A percentile compares a stretch with the other conserved stretches of the same genome.
Evolutionary conservation across 2,329 filamentous ascomycete genomes (phyloP).

Genomic region (Aspergillus oerlinghausenensis): DNA sequence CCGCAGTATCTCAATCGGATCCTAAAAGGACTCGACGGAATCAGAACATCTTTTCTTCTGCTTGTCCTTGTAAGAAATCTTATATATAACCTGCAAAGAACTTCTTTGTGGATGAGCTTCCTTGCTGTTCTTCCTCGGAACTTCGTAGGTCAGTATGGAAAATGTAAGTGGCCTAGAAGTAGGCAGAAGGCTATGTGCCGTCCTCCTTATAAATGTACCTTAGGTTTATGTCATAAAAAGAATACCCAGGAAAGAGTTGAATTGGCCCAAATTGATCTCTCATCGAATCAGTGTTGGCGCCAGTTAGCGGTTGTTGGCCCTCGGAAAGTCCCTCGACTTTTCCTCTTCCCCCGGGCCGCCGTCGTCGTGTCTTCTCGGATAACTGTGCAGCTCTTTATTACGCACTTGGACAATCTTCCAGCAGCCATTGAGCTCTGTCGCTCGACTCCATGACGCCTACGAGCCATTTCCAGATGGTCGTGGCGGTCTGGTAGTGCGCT

Average conservation of each 20-base stretch:
- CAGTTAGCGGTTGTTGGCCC: not conserved
- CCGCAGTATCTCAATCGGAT: not conserved
- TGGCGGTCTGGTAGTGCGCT: slow-evolving; percentile 18
- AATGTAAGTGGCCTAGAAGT: not conserved
- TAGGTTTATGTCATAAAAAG: not conserved
- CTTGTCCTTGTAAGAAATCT: not conserved
- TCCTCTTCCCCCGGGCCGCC: not conserved
- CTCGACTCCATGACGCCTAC: slow-evolving; percentile 18
- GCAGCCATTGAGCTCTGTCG: slow-evolving; percentile 15
- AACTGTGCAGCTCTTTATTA: not conserved
- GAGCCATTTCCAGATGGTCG: slow-evolving; percentile 14
- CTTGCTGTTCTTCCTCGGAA: no score
- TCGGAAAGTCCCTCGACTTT: not conserved
- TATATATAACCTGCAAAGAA: not conserved
- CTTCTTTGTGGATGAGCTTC: not conserved
- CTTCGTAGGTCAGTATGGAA: no score
- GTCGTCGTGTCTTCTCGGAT: slow-evolving; percentile 1
- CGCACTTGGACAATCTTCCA: slow-evolving; percentile 1
- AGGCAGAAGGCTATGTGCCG: not conserved
- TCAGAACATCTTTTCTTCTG: not conserved
- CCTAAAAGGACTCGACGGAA: not conserved
- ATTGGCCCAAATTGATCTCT: not conserved
- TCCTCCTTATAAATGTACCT: not conserved
- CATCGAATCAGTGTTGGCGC: not conserved
- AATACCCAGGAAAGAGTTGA: not conserved